Base-by-base conservation (phyloP, 495 filamentous ascomycete genomes). In the Xylaria venustula region DNA sequence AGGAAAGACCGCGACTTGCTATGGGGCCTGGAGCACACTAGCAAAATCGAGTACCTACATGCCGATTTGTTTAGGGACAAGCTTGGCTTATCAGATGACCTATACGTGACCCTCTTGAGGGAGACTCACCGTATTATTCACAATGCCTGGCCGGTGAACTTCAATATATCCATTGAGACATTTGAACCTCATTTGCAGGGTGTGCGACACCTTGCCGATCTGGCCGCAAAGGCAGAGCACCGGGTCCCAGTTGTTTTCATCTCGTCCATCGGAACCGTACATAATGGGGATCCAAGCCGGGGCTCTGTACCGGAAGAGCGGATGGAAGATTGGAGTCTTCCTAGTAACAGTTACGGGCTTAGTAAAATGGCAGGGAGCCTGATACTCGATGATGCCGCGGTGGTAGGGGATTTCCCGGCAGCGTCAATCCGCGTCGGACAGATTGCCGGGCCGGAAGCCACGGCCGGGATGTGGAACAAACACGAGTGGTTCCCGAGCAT, bases 111-210 rank as follows among this genome's bases (percentile, higher is more conserved):
- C 6, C 58, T 84, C 14, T 55, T 73, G 19, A 6, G 47, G 1
- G 55, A 69, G 5, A 75, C 58, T 51, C 81, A 71, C 44, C 73
- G 74, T 23, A 75, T 86, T 34, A 80, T 85, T 59, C 82, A 86
- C 73, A 83, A 81, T 68, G 79, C 80, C 51, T 86, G 83, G 83
- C 77, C 74, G 1, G 82, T 86, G 17, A 75, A 85, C 68, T 86
- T 85, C 75, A 83, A 85, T 61, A 69, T 73, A 34, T 67, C 80
- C 0, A 67, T 83, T 49, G 71, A 71, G 17, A 77, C 77, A 4
- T 86, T 85, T 42, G 74, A 80, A 30, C 73, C 77, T 9, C 75
- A 82, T 53, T 76, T 86, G 44, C 58, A 58, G 3, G 82, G 82
- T 6, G 74, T 84, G 15, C 71, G 77, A 20, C 71, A 74, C 30